Base-by-base conservation (phyloP, 1,139 yeast genomes). In the Pichia sp. region DNA sequence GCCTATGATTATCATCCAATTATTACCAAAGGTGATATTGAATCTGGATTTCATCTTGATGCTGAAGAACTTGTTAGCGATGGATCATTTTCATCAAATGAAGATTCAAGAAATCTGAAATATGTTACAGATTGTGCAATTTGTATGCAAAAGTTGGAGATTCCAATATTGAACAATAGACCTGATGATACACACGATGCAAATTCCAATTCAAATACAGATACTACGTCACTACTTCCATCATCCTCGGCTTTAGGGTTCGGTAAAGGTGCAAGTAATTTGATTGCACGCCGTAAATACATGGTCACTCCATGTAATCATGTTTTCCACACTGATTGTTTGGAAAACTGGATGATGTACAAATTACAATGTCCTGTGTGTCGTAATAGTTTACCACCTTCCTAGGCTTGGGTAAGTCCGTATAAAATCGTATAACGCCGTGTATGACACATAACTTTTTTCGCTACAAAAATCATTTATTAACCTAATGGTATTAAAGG, bases 281-380 rank as follows among this genome's bases (percentile, higher is more conserved):
- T 60, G 38, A 51, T 63, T 26, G 60, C 61, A 35, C 63, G 65
- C 48, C 65, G 67, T 45, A 63, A 66, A 28, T 87, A 84, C 55
- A 87, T 89, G 96, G 78, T 88, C 2, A 87, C 97, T 0, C 96
- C 97, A 1, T 89, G 97, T 59, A 72, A 78, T 40, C 97, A 89
- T 60, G 78, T 87, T 9, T 89, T 88, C 71, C 97, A 89, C 56
- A 73, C 86, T 1, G 80, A 76, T 28, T 89, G 97, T 64, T 66
- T 89, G 52, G 95, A 86, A 56, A 78, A 75, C 51, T 89, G 97
- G 97, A 87, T 89, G 96, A 76, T 82, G 60, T 83, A 87, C 55
- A 84, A 89, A 54, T 63, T 89, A 39, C 96, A 88, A 56, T 89
- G 97, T 63, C 97, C 97, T 0, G 93, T 88, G 3, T 89, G 97